Percentiles rank a stretch among this genome's conserved stretches.
phyloP scores from a whole-genome alignment of 208 protist species.

The Trypanosoma platydactyli region DNA sequence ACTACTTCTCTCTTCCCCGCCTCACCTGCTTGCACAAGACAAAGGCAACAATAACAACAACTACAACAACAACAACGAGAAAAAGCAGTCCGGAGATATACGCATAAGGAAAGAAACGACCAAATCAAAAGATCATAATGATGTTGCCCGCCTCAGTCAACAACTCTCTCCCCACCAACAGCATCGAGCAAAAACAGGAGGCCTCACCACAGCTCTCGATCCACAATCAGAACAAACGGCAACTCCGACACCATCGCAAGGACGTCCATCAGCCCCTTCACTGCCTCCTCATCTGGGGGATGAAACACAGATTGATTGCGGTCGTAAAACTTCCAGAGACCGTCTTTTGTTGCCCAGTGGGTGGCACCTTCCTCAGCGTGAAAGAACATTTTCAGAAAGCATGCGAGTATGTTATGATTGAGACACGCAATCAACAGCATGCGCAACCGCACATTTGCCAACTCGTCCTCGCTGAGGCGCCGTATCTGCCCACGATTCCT shows the following conservation, averaged over 20 bases:
- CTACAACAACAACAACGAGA: constrained; percentile 3
- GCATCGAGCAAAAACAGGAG: background rate
- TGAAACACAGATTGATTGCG: constrained; percentile 28
- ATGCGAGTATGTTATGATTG: constrained; percentile 42
- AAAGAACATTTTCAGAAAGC: constrained; percentile 39
- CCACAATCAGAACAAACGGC: constrained; percentile 42
- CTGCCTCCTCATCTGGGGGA: constrained; percentile 25
- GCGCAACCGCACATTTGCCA: constrained; percentile 33
- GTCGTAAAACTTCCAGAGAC: constrained; percentile 49
- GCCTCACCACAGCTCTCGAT: constrained; percentile 41
- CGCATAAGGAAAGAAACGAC: background rate
- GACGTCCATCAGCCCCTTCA: constrained; percentile 32
- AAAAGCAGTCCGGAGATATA: background rate
- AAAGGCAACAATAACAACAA: constrained; percentile 2
- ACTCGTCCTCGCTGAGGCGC: constrained; percentile 32
- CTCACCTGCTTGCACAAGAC: background rate
- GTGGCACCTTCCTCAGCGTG: constrained; percentile 13
- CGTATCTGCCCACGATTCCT: constrained; percentile 24
- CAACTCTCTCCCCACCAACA: background rate
- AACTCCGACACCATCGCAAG: constrained; percentile 39
- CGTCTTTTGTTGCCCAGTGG: constrained; percentile 24
- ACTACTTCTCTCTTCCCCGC: no score
- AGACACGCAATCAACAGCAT: constrained; percentile 57
- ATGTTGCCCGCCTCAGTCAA: background rate
- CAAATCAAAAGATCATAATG: background rate